Evolutionary conservation across 371 early-diverging fungal genomes (phyloP).

Genomic region (Lichtheimia hyalospora): DNA sequence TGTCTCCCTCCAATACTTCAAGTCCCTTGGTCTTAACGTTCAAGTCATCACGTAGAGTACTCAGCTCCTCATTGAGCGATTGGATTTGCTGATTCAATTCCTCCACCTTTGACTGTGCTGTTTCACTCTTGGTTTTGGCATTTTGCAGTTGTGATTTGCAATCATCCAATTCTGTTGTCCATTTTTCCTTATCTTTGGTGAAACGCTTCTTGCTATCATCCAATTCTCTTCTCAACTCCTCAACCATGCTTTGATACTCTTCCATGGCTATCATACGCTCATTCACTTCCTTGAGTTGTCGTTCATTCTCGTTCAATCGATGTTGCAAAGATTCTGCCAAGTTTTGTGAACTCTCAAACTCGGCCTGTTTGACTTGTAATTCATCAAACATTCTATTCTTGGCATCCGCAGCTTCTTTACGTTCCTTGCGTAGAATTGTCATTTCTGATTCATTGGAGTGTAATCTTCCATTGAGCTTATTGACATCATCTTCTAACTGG

Average conservation of each 20-base stretch:
- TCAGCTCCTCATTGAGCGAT: constrained; percentile 21
- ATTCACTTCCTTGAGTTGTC: constrained; percentile 50
- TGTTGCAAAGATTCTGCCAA: constrained; percentile 59
- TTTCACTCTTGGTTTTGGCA: neutral
- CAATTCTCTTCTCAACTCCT: constrained; percentile 25
- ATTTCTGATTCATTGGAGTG: constrained; percentile 40
- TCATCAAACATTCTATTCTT: constrained; percentile 63
- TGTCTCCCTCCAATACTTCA: constrained; percentile 29
- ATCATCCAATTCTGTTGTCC: constrained; percentile 21
- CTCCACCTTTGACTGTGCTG: neutral
- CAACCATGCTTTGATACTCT: constrained; percentile 32
- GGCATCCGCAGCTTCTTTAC: constrained; percentile 52
- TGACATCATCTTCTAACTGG: constrained; percentile 27
- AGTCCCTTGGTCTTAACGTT: constrained; percentile 26
- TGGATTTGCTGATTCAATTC: constrained; percentile 29
- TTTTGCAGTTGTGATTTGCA: constrained; percentile 6
- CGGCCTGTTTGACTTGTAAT: constrained; percentile 65
- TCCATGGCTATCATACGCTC: constrained; percentile 54
- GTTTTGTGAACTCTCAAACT: constrained; percentile 69
- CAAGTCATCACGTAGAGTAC: constrained; percentile 28
- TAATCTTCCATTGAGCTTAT: constrained; percentile 25
- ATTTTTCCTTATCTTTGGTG: constrained; percentile 24
- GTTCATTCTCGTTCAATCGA: constrained; percentile 50
- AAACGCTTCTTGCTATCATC: constrained; percentile 32
- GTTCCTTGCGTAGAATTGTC: constrained; percentile 34